Evolutionary conservation across 2,329 filamentous ascomycete species (phyloP).

Genomic region (Myriangium duriaei): DNA sequence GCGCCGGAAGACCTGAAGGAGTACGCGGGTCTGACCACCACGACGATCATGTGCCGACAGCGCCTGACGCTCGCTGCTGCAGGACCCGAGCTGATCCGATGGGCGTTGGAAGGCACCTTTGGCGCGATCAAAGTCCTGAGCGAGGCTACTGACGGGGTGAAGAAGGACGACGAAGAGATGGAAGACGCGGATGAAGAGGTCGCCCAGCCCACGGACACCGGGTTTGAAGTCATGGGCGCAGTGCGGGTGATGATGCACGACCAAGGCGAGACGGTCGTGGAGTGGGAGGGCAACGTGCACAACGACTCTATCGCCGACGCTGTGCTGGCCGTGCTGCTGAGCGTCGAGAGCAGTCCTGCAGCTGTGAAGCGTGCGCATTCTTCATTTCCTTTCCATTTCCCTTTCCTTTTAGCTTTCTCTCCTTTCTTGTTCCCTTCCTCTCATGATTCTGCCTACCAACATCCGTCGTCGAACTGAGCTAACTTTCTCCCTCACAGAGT

Average conservation of each 20-base stretch:
- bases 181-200: slow-evolving; percentile 19
- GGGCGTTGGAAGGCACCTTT: slow-evolving; percentile 90
- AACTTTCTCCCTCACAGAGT: no score
- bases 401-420: no score
- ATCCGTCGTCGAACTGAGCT: slow-evolving; percentile 5
- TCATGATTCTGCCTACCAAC: no score
- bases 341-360: slow-evolving; percentile 84
- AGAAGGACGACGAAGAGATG: slow-evolving; percentile 21
- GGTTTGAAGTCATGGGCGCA: slow-evolving; percentile 69
- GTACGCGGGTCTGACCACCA: slow-evolving; percentile 93
- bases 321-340: slow-evolving; percentile 82
- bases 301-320: slow-evolving; percentile 98
- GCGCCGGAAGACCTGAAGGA: slow-evolving; percentile 90
- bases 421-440: no score
- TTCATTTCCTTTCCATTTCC: slow-evolving; percentile 13
- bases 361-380: slow-evolving; percentile 70
- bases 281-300: slow-evolving; percentile 96
- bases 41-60: slow-evolving; percentile 85
- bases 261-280: slow-evolving; percentile 70
- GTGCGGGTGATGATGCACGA: slow-evolving; percentile 52
- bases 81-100: slow-evolving; percentile 79
- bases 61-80: slow-evolving; percentile 78
- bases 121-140: slow-evolving; percentile 52
- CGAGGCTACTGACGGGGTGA: slow-evolving; percentile 22
- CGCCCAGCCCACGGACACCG: slow-evolving; percentile 30